These are phyloP conservation scores for Neonectria sp. DNA, from an alignment of 2,329 filamentous ascomycete species.

Conservation along the genomic window DNA sequence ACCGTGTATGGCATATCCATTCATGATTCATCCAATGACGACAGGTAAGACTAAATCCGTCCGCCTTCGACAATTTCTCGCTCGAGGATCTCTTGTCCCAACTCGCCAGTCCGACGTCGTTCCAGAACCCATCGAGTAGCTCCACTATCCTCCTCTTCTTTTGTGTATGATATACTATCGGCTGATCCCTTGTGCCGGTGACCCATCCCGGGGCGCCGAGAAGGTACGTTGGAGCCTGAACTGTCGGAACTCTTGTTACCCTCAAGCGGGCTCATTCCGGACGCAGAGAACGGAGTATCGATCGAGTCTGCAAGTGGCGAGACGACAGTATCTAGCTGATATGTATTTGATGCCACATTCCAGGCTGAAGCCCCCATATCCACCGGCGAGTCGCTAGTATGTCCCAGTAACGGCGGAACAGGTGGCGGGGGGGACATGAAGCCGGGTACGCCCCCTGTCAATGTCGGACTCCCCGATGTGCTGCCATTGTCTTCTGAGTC, in stretches of 20 bases:
- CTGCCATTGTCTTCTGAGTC: constrained; percentile 63
- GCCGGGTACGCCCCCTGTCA: constrained; percentile 59
- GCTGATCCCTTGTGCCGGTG: constrained; percentile 70
- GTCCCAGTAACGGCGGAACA: constrained; percentile 35
- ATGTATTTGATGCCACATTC: constrained; percentile 27
- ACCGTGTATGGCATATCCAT: constrained; percentile 27
- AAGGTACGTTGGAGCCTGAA: constrained; percentile 27
- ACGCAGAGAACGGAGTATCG: constrained; percentile 37
- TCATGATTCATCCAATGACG: constrained; percentile 24
- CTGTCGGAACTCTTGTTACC: constrained; percentile 34
- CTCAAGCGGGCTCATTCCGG: constrained; percentile 41
- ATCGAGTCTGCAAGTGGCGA: constrained; percentile 40
- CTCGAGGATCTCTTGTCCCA: constrained; percentile 76
- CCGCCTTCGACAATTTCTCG: constrained; percentile 75
- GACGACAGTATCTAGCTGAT: constrained; percentile 30
- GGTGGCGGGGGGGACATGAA: constrained; percentile 47
- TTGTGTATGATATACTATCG: constrained; percentile 80
- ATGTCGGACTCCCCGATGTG: constrained; percentile 65
- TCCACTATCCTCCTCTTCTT: constrained; percentile 74
- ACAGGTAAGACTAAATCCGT: constrained; percentile 55
- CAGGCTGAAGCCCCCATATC: constrained; percentile 29
- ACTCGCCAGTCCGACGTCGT: constrained; percentile 75
- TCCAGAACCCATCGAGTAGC: constrained; percentile 80
- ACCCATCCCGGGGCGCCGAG: constrained; percentile 49
- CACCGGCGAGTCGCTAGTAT: constrained; percentile 30